A percentile compares a stretch with the other conserved stretches of the same genome.
Evolutionary conservation across 495 filamentous ascomycete genomes (phyloP).

Genomic region (Xylaria nigripes): DNA sequence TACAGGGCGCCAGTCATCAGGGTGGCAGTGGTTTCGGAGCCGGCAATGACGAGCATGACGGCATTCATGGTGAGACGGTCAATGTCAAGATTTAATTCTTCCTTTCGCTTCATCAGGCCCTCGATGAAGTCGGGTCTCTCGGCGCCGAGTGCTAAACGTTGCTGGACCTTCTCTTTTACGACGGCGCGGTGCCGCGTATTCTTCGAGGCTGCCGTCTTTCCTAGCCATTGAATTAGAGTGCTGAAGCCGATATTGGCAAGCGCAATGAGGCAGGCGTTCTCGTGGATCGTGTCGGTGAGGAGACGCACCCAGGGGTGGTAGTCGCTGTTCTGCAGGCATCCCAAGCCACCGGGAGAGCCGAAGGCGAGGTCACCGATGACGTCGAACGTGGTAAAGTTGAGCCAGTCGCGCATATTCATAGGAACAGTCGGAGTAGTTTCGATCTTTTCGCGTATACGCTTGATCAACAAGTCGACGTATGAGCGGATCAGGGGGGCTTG

Average conservation of each 20-base stretch:
- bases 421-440: constrained; percentile 13
- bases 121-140: constrained; percentile 43
- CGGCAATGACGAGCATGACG: constrained; percentile 41
- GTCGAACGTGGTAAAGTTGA: constrained; percentile 54
- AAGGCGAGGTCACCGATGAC: constrained; percentile 54
- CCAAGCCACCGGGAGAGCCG: constrained; percentile 43
- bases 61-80: constrained; percentile 36
- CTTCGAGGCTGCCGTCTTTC: constrained; percentile 19
- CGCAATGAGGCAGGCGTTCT: constrained; percentile 21
- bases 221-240: constrained; percentile 5
- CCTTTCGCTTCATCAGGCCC: constrained; percentile 39
- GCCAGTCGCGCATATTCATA: constrained; percentile 46
- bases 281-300: constrained; percentile 35
- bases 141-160: constrained; percentile 32
- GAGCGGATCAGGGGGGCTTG: constrained; percentile 38
- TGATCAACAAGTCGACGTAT: constrained; percentile 42
- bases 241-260: constrained; percentile 17
- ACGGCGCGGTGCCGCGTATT: constrained; percentile 29
- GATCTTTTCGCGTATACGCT: constrained; percentile 31
- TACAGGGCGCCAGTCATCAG: constrained; percentile 45
- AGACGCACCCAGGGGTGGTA: constrained; percentile 49
- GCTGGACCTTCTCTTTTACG: constrained; percentile 32
- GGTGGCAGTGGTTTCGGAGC: constrained; percentile 56
- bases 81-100: constrained; percentile 29
- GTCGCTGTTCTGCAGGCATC: constrained; percentile 38